Conservation (phyloP, 257 asterid genomes). For the Ligustrum vulgare region DNA sequence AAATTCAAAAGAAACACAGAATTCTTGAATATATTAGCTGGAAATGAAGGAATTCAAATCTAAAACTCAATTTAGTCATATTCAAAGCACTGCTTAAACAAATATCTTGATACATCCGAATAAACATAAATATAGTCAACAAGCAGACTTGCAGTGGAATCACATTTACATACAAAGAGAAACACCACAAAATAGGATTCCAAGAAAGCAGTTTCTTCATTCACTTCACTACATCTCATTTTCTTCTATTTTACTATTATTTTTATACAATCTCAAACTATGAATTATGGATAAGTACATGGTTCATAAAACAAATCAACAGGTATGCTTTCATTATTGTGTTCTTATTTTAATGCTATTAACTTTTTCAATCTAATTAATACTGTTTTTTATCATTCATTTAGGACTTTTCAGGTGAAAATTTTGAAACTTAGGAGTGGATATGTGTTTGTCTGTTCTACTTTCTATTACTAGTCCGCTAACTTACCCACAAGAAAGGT, state of each 20-base stretch:
- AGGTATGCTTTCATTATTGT: background rate
- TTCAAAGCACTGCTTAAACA: no score
- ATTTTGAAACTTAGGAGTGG: background rate
- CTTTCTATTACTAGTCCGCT: background rate
- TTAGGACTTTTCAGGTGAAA: no score
- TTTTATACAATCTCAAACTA: background rate
- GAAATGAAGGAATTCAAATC: background rate
- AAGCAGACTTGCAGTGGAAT: no score
- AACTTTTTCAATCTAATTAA: no score
- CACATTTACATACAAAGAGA: no score
- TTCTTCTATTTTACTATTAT: background rate
- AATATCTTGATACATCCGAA: no score
- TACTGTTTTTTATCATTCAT: no score
- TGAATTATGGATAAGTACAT: background rate
- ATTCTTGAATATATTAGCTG: background rate
- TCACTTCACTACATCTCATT: background rate
- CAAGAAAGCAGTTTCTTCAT: background rate
- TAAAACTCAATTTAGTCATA: background rate
- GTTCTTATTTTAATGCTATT: no score
- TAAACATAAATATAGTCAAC: no score
- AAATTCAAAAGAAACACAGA: slow-evolving; percentile 14
- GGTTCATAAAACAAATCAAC: background rate
- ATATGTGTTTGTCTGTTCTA: background rate
- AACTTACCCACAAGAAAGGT: background rate
- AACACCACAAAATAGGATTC: slow-evolving; percentile 4